A percentile compares a stretch with the other conserved stretches of the same genome.
Evolutionary conservation across 2,329 filamentous ascomycete species (phyloP).

Genomic region (Paecilomyces fulvus): DNA sequence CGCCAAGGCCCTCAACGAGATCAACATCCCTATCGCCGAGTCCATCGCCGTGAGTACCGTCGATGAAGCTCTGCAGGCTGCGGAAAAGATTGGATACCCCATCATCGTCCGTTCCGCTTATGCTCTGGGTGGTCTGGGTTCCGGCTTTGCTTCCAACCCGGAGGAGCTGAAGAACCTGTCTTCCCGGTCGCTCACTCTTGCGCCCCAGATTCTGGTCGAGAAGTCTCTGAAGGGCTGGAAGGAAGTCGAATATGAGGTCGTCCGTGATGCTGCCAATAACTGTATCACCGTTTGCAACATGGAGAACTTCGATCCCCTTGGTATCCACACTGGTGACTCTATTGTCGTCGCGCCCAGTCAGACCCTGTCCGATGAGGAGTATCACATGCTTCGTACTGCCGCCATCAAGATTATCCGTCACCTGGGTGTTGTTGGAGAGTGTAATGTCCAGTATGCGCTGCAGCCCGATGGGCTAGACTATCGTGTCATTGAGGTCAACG

Average conservation of each 20-base stretch:
- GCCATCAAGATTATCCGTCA: constrained; percentile 98
- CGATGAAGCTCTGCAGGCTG: constrained; percentile 84
- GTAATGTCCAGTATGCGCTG: constrained; percentile 95
- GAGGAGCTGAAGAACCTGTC: constrained; percentile 92
- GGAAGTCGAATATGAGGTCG: constrained; percentile 97
- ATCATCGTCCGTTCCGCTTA: constrained; percentile 98
- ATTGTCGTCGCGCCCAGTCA: constrained; percentile 97
- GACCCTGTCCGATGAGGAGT: constrained; percentile 95
- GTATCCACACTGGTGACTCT: constrained; percentile 96
- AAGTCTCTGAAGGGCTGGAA: constrained; percentile 99
- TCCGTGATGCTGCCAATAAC: constrained; percentile 94
- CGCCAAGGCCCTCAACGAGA: constrained; percentile 90
- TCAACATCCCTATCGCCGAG: constrained; percentile 93
- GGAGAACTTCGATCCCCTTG: constrained; percentile 97
- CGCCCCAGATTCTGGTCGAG: constrained; percentile 94
- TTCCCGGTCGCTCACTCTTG: constrained; percentile 82
- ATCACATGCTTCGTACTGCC: constrained; percentile 96
- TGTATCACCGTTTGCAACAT: constrained; percentile 99
- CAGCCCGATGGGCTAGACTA: constrained; percentile 97
- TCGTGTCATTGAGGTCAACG: constrained; percentile 97
- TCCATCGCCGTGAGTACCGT: constrained; percentile 87
- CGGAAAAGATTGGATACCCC: constrained; percentile 81
- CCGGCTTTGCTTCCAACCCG: constrained; percentile 87
- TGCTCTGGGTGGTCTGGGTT: constrained; percentile 89
- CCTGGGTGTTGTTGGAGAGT: constrained; percentile 94